phyloP scores from a whole-genome alignment of 192 early-diverging fungal species.

The Podila horticola region DNA sequence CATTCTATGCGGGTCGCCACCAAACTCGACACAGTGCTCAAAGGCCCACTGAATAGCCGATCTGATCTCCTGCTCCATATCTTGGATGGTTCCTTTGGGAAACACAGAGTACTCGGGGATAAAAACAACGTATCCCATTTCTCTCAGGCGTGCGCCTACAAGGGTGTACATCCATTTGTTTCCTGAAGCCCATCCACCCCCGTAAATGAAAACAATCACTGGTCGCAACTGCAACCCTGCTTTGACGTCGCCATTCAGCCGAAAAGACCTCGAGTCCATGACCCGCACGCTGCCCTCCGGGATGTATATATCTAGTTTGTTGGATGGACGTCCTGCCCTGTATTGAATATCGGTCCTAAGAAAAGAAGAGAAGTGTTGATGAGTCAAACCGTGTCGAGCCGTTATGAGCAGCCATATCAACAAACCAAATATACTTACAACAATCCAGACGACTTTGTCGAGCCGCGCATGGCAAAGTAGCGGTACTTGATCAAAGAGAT shows the following conservation, averaged over 20 bases:
- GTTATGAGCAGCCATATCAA: too few relatives aligned
- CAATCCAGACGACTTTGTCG: constrained; percentile 15
- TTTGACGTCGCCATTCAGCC: background rate
- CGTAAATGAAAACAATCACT: constrained; percentile 65
- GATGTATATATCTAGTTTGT: constrained; percentile 51
- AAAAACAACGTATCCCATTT: constrained; percentile 64
- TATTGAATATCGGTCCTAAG: constrained; percentile 34
- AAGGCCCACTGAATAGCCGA: constrained; percentile 60
- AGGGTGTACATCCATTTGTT: constrained; percentile 58
- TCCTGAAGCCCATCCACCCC: constrained; percentile 65
- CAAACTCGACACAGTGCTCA: constrained; percentile 37
- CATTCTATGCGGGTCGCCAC: constrained; percentile 52
- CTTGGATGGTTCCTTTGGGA: constrained; percentile 46
- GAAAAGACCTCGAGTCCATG: constrained; percentile 6
- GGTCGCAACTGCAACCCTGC: constrained; percentile 21
- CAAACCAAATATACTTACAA: background rate
- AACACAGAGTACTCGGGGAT: constrained; percentile 65
- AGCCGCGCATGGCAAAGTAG: constrained; percentile 32
- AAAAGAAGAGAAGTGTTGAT: background rate
- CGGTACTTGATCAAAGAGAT: constrained; percentile 27
- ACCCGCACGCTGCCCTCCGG: constrained; percentile 13
- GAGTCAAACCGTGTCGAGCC: background rate
- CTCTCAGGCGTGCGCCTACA: constrained; percentile 57
- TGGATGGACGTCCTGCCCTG: constrained; percentile 21
- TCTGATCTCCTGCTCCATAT: constrained; percentile 57